Evolutionary conservation across 441 rosid genomes (phyloP), one percentile per base, ranked within the genome.

Genomic region (Brassica hybrid): DNA sequence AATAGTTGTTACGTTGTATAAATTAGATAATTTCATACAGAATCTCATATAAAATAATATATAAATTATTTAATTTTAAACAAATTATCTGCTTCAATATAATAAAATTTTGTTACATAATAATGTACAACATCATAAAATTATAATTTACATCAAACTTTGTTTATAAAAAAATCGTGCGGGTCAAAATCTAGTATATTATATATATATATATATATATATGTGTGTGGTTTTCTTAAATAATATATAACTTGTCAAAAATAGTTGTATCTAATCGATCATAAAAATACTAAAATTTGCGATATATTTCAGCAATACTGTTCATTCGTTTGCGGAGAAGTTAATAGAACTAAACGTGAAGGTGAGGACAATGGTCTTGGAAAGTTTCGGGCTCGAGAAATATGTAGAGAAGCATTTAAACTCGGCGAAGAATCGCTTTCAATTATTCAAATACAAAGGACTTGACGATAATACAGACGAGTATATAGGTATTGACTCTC

Each of bases 281-380:
- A 30, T 30, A 30, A 54, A 54, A 54, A 18, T 16, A 16, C 10
- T 54, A 54, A 54, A 8, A 54, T 54, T 16, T 54, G 59, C 59
- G 10, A 54, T 54, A 54, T 16, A 45, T 54, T 16, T 17, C 72
- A 88, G 92, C 76, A 82, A 85, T 73, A 75, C 17, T 63, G 62
- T 81, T 13, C 63, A 57, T 48, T 57, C 76, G 12, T 87, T 81
- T 67, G 86, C 89, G 6, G 81, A 52, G 67, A 43, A 76, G n/a
- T 82, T 79, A 16, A 82, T 83, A 14, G 87, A 84, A 77, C 11
- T 91, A 25, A 82, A 86, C 63, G 77, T 77, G 18, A 87, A 45
- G 81, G 91, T 88, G 80, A 82, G 79, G 13, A 81, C 82, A n/a
- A 88, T 89, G 94, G 77, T 85, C 9, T 81, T 85, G 67, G 92